Evolutionary conservation across 768 basidiomycete species (phyloP).

Genomic region (Agrocybe pediades): DNA sequence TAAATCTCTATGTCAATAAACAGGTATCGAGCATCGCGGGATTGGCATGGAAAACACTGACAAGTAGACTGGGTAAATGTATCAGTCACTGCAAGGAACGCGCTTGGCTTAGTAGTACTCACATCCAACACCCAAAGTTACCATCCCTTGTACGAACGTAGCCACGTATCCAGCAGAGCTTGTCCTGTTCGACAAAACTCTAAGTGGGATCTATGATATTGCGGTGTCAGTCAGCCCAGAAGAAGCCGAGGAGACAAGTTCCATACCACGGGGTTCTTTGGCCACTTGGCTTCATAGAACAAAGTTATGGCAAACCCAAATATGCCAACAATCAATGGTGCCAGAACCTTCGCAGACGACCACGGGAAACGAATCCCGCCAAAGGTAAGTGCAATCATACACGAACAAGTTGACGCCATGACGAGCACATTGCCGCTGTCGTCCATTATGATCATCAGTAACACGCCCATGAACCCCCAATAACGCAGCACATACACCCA

Average conservation of each 20-base stretch:
- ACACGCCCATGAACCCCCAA: too few species aligned
- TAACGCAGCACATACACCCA: conserved; percentile 36
- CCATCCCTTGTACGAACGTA: conserved; percentile 18
- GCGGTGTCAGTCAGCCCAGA: background rate
- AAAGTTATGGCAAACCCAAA: conserved; percentile 38
- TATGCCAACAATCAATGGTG: conserved; percentile 44
- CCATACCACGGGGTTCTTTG: conserved; percentile 11
- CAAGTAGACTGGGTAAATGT: conserved; percentile 18
- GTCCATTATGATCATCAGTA: too few species aligned
- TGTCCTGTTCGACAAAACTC: conserved; percentile 12
- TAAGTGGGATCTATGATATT: conserved; percentile 16
- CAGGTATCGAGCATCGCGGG: too few species aligned
- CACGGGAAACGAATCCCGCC: conserved; percentile 47
- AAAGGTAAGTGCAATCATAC: conserved; percentile 48
- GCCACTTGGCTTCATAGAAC: conserved; percentile 33
- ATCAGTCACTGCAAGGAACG: background rate
- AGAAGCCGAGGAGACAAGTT: too few species aligned
- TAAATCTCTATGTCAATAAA: background rate
- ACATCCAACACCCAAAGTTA: conserved; percentile 15
- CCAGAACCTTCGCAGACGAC: conserved; percentile 38
- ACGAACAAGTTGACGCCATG: conserved; percentile 32
- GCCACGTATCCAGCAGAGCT: conserved; percentile 14
- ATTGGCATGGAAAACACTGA: background rate
- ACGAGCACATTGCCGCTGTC: conserved; percentile 45
- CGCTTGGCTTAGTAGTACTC: background rate